phyloP scores from a whole-genome alignment of 1,139 yeast species.

The Scheffersomyces cryptocercus region DNA sequence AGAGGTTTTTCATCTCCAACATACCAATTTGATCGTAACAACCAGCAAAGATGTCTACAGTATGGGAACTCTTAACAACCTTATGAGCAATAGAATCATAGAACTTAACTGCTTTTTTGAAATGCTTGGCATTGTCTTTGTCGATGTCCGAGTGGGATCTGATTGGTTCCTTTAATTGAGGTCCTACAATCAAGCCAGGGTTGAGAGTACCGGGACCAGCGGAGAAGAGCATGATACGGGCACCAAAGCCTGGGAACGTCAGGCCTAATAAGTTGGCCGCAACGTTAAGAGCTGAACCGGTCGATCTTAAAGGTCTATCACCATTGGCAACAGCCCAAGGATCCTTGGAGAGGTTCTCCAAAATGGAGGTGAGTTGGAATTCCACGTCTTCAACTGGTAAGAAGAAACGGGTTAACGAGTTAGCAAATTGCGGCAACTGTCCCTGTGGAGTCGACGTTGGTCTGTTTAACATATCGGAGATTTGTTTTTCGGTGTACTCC shows the following conservation, averaged over 20 bases:
- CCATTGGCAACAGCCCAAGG: slow-evolving; percentile 93
- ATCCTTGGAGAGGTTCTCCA: slow-evolving; percentile 79
- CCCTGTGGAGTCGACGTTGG: slow-evolving; percentile 37
- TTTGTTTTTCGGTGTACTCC: slow-evolving; percentile 76
- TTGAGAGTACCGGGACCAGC: slow-evolving; percentile 96
- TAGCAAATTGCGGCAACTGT: slow-evolving; percentile 27
- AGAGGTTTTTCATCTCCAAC: slow-evolving; percentile 89
- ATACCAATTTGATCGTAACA: slow-evolving; percentile 98
- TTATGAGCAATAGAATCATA: slow-evolving; percentile 79
- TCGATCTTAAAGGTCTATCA: slow-evolving; percentile 85
- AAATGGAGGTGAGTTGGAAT: slow-evolving; percentile 76
- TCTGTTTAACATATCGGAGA: slow-evolving; percentile 70
- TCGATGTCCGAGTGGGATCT: slow-evolving; percentile 97
- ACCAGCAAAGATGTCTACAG: slow-evolving; percentile 93
- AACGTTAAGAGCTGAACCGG: slow-evolving; percentile 89
- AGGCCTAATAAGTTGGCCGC: slow-evolving; percentile 83
- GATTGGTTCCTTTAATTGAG: slow-evolving; percentile 90
- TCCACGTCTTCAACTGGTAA: slow-evolving; percentile 86
- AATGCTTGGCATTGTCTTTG: slow-evolving; percentile 84
- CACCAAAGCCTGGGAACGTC: slow-evolving; percentile 87
- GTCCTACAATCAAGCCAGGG: slow-evolving; percentile 93
- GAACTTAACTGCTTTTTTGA: slow-evolving; percentile 84
- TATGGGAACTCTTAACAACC: slow-evolving; percentile 75
- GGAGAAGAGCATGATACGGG: slow-evolving; percentile 85
- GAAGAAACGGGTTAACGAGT: slow-evolving; percentile 72